A percentile compares a stretch with the other conserved stretches of the same genome.
phyloP scores from a whole-genome alignment of 2,329 filamentous ascomycete genomes.

The Aspergillus brunneoviolaceus region DNA sequence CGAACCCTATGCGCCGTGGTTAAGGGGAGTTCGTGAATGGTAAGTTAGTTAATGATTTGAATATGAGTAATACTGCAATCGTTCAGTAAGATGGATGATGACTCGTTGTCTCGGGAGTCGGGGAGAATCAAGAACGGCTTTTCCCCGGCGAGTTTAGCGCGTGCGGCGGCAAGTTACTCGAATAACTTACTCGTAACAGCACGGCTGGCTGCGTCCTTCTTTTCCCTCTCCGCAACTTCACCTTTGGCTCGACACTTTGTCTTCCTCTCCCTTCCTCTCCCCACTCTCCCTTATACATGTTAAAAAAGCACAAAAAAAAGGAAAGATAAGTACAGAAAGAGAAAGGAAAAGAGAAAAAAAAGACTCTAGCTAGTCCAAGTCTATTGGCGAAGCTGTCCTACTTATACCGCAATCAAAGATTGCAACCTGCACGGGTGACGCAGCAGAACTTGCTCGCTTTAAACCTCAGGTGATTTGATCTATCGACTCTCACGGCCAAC shows the following conservation, averaged over 20 bases:
- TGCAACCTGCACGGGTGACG: not conserved
- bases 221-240: not conserved
- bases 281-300: not conserved
- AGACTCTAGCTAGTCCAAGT: not conserved
- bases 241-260: not conserved
- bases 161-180: too few species aligned
- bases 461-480: not conserved
- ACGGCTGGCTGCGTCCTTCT: too few species aligned
- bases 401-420: not conserved
- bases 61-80: too few species aligned
- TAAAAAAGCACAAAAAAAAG: not conserved
- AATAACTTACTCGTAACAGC: too few species aligned
- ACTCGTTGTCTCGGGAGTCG: not conserved
- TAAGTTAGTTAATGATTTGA: too few species aligned
- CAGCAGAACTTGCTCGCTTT: not conserved
- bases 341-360: not conserved
- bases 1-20: not conserved
- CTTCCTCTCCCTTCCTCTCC: not conserved
- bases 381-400: not conserved
- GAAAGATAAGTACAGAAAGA: not conserved
- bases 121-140: not conserved
- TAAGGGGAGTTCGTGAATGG: not conserved
- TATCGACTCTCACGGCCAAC: not conserved
- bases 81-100: not conserved
- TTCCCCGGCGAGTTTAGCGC: not conserved